Conservation (phyloP, 106 monocot species). For the Gastrodia elata region DNA sequence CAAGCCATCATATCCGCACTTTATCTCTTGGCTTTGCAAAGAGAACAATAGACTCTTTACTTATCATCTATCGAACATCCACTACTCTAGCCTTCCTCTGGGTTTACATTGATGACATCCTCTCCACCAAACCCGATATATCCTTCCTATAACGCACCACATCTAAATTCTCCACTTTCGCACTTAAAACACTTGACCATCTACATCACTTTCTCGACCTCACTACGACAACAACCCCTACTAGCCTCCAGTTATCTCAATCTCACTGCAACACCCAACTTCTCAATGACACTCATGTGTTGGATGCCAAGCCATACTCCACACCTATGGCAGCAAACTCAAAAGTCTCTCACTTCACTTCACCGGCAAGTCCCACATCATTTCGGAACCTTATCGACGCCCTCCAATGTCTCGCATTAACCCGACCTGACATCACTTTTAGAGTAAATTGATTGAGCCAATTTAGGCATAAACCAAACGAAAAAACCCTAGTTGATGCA, state of each 20-base stretch:
- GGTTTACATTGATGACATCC: conserved; percentile 12
- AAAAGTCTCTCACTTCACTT: too few species aligned
- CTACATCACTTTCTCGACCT: background rate
- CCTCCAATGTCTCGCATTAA: too few species aligned
- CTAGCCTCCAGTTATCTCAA: background rate
- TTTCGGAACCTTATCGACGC: too few species aligned
- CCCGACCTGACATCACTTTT: too few species aligned
- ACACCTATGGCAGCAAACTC: too few species aligned
- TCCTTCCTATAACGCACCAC: background rate
- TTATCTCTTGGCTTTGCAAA: background rate
- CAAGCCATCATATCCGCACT: background rate
- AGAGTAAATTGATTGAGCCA: too few species aligned
- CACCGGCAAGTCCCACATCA: too few species aligned
- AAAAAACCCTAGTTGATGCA: too few species aligned
- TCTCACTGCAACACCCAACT: background rate
- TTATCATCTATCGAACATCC: background rate
- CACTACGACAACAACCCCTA: background rate
- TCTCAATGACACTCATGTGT: background rate
- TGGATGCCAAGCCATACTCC: background rate
- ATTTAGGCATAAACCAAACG: too few species aligned
- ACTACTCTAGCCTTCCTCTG: too few species aligned
- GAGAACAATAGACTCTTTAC: background rate
- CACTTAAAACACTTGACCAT: too few species aligned
- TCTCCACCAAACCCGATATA: background rate
- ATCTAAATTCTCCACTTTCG: too few species aligned